A percentile compares a stretch with the other conserved stretches of the same genome.
phyloP scores from a whole-genome alignment of 352 stramenopile genomes.

The Phytophthora europaea region DNA sequence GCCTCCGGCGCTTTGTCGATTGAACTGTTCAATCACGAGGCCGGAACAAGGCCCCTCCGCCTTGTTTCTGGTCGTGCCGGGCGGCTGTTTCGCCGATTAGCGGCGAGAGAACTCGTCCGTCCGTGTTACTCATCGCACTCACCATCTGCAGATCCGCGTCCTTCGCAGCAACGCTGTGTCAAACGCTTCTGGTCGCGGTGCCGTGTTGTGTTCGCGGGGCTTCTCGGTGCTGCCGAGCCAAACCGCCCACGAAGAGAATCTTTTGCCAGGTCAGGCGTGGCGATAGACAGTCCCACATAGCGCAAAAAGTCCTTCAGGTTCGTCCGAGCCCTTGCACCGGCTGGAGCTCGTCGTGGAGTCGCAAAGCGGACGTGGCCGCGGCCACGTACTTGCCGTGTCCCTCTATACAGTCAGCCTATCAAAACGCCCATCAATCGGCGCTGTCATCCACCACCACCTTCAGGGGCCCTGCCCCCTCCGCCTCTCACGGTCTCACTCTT shows the following conservation, averaged over 20 bases:
- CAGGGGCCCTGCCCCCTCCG: not conserved
- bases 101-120: not conserved
- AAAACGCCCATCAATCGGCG: conserved; percentile 3
- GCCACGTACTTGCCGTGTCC: conserved; percentile 12
- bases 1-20: not conserved
- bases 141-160: not conserved
- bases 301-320: not conserved
- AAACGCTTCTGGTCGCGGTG: conserved; percentile 6
- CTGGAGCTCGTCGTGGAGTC: conserved; percentile 5
- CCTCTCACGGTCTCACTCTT: conserved; percentile 27
- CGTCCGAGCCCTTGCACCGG: not conserved
- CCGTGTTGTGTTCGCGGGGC: not conserved
- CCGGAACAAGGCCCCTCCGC: conserved; percentile 10
- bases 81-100: conserved; percentile 3
- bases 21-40: not conserved
- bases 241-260: not conserved
- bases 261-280: not conserved
- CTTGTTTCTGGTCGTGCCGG: not conserved
- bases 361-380: not conserved
- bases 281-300: not conserved
- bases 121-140: not conserved
- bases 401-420: conserved; percentile 5
- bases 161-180: not conserved
- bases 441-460: not conserved
- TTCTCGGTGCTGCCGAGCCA: not conserved